Base-by-base conservation (phyloP, 805 yeast species). In the Debaryomyces castellii region DNA sequence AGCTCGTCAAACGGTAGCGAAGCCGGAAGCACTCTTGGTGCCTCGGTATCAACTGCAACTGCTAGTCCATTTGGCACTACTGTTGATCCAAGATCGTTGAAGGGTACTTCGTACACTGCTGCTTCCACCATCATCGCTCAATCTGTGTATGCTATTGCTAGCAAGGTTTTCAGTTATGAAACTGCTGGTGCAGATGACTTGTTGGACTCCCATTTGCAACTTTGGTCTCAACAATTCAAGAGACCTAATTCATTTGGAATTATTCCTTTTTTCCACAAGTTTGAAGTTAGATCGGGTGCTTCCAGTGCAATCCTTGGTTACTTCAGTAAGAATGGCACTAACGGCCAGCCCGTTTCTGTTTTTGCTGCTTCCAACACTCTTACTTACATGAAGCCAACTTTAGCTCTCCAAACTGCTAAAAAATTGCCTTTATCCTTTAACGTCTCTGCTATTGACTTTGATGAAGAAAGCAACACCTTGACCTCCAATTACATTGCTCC, bases 261-360 rank as follows among this genome's bases (percentile, higher is more conserved):
- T n/a, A 80, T 83, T 44, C 94, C 95, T 22, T 72, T 73, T 44
- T 65, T 85, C 53, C 73, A 81, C 59, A 69, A 77, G 51, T 64
- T 85, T 46, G 89, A 90, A 59, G 79, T 88, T 46, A 82, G 96
- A 62, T 72, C 85, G 2, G 97, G 97, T 56, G 94, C 96, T 25
- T 88, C 92, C 39, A 77, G 82, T 50, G 79, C 87, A 22, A 76
- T 92, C 39, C 70, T 87, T 41, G 97, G 97, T 32, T 91, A 83
- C 67, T 64, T 80, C 44, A 51, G 59, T 36, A 59, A 57, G 40
- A 53, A 57, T 44, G 67, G 67, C 7, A 60, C 69, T 40, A 59
- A 58, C 39, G 64, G 65, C 32, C 70, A 72, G 32, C 76, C 64
- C 21, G 55, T 63, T 50, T 77, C 58, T 73, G 83, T 50, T 43